Percentiles rank a stretch among this genome's conserved stretches.
These are phyloP conservation scores for Cladosporium phlei DNA, from an alignment of 2,329 filamentous ascomycete species.

Conservation along the genomic window DNA sequence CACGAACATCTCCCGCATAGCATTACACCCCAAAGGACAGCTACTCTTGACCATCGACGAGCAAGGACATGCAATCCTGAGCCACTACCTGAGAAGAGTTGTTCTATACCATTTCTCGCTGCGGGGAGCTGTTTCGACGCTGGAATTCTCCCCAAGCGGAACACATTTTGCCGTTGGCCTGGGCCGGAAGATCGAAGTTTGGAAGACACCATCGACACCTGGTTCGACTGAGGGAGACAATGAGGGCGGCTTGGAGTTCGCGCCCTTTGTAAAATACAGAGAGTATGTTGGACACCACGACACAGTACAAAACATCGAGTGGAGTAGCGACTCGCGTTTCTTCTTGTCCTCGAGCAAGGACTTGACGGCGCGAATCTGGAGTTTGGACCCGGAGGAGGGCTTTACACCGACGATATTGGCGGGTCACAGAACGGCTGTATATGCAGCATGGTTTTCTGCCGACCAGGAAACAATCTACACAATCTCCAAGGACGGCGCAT, in stretches of 20 bases:
- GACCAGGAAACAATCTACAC: conserved; percentile 96
- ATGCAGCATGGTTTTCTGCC: conserved; percentile 94
- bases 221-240: conserved; percentile 46
- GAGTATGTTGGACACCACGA: conserved; percentile 88
- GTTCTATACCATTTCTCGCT: conserved; percentile 96
- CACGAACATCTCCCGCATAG: conserved; percentile 84
- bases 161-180: conserved; percentile 85
- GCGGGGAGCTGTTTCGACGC: conserved; percentile 71
- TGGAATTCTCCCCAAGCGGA: conserved; percentile 87
- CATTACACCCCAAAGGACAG: conserved; percentile 84
- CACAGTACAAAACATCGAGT: conserved; percentile 77
- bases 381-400: conserved; percentile 75
- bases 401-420: conserved; percentile 86
- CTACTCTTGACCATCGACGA: conserved; percentile 90
- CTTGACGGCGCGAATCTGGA: conserved; percentile 92
- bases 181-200: conserved; percentile 85
- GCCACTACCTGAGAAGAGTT: conserved; percentile 80
- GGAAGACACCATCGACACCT: conserved; percentile 89
- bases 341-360: conserved; percentile 91
- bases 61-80: conserved; percentile 88
- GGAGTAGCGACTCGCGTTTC: conserved; percentile 94
- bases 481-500: conserved; percentile 91
- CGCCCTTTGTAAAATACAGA: conserved; percentile 85
- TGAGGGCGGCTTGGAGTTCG: conserved; percentile 80
- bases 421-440: conserved; percentile 83